These are phyloP conservation scores for Fusarium ambrosium DNA, from an alignment of 2,329 filamentous ascomycete species.

Conservation along the genomic window DNA sequence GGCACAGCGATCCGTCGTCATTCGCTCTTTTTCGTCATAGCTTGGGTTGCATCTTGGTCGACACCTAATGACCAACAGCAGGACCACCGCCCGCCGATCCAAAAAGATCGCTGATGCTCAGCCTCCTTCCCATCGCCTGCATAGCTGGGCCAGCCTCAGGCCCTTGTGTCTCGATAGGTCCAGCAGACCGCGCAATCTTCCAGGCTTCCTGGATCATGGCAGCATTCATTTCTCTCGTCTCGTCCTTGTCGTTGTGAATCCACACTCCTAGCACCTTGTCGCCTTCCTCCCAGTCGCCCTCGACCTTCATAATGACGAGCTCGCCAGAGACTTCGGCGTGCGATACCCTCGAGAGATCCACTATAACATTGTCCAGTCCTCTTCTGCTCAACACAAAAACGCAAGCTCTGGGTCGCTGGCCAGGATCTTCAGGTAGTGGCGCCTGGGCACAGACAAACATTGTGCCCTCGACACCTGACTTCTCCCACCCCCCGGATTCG, in stretches of 20 bases:
- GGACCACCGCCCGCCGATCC: constrained; percentile 49
- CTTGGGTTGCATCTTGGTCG: constrained; percentile 8
- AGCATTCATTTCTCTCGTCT: constrained; percentile 58
- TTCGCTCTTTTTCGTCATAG: not conserved
- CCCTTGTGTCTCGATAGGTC: constrained; percentile 46
- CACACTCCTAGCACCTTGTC: constrained; percentile 66
- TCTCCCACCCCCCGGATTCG: constrained; percentile 80
- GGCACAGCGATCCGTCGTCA: not conserved
- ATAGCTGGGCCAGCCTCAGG: constrained; percentile 58
- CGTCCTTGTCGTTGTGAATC: constrained; percentile 65
- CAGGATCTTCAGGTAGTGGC: constrained; percentile 54
- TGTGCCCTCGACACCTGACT: constrained; percentile 86
- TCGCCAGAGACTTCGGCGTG: constrained; percentile 74
- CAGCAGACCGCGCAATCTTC: constrained; percentile 53
- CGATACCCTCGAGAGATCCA: constrained; percentile 71
- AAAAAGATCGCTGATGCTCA: constrained; percentile 63
- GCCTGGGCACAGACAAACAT: constrained; percentile 85
- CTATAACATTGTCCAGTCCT: constrained; percentile 77
- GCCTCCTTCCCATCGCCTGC: constrained; percentile 59
- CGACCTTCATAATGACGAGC: constrained; percentile 64
- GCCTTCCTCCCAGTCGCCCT: constrained; percentile 51
- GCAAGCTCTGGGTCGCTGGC: constrained; percentile 60
- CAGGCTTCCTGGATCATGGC: constrained; percentile 60
- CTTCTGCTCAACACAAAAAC: constrained; percentile 82
- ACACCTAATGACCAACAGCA: constrained; percentile 36